A percentile compares a stretch with the other conserved stretches of the same genome.
Evolutionary conservation across 2,329 filamentous ascomycete species (phyloP).

Genomic region (Cryphonectria carpinicola): DNA sequence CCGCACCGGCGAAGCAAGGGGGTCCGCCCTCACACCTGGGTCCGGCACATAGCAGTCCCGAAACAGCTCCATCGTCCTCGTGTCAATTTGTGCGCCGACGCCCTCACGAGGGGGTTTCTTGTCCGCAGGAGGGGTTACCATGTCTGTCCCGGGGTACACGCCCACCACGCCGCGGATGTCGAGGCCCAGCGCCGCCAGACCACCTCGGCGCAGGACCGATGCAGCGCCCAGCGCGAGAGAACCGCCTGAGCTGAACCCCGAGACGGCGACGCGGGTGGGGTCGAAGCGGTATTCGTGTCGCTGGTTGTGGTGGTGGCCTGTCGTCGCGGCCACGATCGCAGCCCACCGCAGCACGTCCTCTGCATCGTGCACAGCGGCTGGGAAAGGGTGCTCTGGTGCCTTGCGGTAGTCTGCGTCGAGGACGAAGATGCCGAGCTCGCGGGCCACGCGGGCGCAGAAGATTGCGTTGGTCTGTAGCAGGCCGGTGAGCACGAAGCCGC

Average conservation of each 20-base stretch:
- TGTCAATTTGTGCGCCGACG: neutral
- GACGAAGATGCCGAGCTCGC: conserved; percentile 29
- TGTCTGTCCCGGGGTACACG: conserved; percentile 12
- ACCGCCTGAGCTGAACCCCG: conserved; percentile 37
- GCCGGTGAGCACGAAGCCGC: conserved; percentile 14
- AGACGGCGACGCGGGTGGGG: conserved; percentile 33
- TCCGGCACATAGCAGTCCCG: conserved; percentile 16
- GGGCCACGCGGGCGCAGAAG: conserved; percentile 26
- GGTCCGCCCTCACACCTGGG: neutral
- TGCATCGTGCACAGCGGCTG: conserved; percentile 47
- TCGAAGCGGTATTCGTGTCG: conserved; percentile 32
- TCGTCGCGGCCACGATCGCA: conserved; percentile 30
- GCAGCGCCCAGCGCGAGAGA: conserved; percentile 35
- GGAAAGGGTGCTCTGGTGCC: conserved; percentile 53
- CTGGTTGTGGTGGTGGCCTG: conserved; percentile 14
- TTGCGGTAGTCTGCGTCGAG: conserved; percentile 52
- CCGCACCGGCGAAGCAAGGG: conserved; percentile 14
- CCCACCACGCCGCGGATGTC: conserved; percentile 10
- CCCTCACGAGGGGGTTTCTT: conserved; percentile 18
- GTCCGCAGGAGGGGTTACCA: conserved; percentile 3
- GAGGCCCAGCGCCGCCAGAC: neutral
- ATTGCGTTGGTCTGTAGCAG: conserved; percentile 10
- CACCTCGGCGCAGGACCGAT: neutral
- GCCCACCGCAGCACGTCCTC: conserved; percentile 39
- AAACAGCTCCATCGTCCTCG: neutral